phyloP scores from a whole-genome alignment of 805 yeast species.

The Nakazawaea ambrosiae region DNA sequence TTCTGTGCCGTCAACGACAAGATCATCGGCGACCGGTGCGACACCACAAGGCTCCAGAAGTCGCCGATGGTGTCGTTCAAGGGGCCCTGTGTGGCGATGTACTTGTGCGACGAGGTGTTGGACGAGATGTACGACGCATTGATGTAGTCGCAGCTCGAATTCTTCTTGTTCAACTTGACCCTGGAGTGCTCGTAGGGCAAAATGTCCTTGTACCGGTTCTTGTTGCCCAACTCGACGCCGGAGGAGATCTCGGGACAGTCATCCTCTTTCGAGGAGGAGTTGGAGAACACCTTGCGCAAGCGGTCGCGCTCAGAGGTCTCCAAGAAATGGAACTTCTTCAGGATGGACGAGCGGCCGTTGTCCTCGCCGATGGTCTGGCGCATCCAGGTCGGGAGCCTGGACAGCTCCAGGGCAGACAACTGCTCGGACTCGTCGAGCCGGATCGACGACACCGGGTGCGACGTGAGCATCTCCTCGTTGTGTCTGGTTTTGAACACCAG shows the following conservation, averaged over 20 bases:
- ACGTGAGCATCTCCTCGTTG: constrained; percentile 42
- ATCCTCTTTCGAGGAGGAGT: constrained; percentile 8
- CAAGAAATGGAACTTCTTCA: constrained; percentile 53
- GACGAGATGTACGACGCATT: constrained; percentile 73
- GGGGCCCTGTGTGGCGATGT: constrained; percentile 93
- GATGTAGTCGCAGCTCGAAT: constrained; percentile 49
- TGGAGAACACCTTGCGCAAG: constrained; percentile 37
- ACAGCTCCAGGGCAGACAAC: constrained; percentile 15
- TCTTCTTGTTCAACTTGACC: constrained; percentile 41
- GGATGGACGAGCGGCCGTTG: constrained; percentile 29
- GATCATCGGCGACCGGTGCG: constrained; percentile 57
- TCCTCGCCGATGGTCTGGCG: constrained; percentile 25
- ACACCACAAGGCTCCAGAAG: constrained; percentile 74
- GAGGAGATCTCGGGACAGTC: constrained; percentile 46
- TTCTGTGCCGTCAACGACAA: constrained; percentile 68
- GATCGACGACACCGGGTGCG: constrained; percentile 20
- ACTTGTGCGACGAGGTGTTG: constrained; percentile 32
- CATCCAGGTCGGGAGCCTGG: constrained; percentile 51
- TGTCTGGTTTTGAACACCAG: constrained; percentile 42
- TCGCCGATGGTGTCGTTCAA: constrained; percentile 64
- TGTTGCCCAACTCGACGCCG: constrained; percentile 76
- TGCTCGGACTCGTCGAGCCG: constrained; percentile 17
- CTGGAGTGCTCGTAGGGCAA: constrained; percentile 83
- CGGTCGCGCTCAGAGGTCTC: constrained; percentile 69
- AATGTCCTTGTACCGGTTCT: constrained; percentile 84